phyloP scores from a whole-genome alignment of 2,329 filamentous ascomycete genomes.

The Xylariales sp. region DNA sequence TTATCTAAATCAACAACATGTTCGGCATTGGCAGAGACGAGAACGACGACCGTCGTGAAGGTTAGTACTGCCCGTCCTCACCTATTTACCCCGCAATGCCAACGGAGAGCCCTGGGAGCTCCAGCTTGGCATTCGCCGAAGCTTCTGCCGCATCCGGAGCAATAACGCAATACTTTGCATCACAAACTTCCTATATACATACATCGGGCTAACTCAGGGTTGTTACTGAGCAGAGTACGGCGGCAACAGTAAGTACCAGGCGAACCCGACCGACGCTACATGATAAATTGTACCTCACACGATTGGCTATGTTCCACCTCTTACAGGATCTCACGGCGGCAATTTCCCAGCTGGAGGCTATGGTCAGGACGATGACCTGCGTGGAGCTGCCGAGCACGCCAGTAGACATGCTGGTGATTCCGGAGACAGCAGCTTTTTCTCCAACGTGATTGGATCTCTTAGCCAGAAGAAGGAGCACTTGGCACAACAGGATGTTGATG shows the following conservation, averaged over 20 bases:
- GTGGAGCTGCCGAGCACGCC: conserved; percentile 43
- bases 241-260: neutral
- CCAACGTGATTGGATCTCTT: conserved; percentile 40
- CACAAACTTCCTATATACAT: too few relatives aligned
- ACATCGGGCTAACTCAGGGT: neutral
- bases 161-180: neutral
- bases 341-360: conserved; percentile 26
- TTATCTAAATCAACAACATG: too few relatives aligned
- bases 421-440: conserved; percentile 45
- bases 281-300: neutral
- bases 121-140: neutral
- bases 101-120: neutral
- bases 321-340: conserved; percentile 23
- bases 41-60: conserved; percentile 4
- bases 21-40: conserved; percentile 1
- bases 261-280: neutral
- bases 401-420: conserved; percentile 40
- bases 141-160: too few relatives aligned
- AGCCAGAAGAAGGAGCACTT: conserved; percentile 45
- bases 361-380: conserved; percentile 42
- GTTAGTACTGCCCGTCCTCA: conserved; percentile 1
- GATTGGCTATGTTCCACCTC: neutral
- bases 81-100: neutral
- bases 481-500: conserved; percentile 42
- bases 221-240: conserved; percentile 2